These are phyloP conservation scores for Termitomyces sp. DNA, from an alignment of 768 basidiomycete species.

Conservation along the genomic window DNA sequence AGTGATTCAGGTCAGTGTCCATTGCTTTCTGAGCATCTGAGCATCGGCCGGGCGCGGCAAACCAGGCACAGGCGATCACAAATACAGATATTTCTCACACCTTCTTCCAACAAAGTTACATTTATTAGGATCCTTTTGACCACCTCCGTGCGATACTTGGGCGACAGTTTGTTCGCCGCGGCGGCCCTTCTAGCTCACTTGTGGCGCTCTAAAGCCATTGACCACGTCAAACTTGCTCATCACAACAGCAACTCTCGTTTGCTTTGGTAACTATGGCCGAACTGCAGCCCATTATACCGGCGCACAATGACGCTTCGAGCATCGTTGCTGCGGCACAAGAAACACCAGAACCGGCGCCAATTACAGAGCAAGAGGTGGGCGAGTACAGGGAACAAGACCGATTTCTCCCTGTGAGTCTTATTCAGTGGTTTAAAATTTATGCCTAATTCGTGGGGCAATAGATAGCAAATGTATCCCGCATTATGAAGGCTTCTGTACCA, in stretches of 20 bases:
- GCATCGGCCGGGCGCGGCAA: background rate
- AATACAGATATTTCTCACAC: slow-evolving; percentile 4
- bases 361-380: slow-evolving; percentile 90
- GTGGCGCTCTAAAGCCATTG: slow-evolving; percentile 4
- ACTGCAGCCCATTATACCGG: slow-evolving; percentile 37
- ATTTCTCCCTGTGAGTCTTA: slow-evolving; percentile 74
- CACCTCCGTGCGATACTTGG: background rate
- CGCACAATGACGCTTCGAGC: slow-evolving; percentile 32
- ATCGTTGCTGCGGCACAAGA: slow-evolving; percentile 32
- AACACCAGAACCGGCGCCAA: slow-evolving; percentile 55
- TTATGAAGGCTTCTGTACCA: slow-evolving; percentile 93
- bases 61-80: slow-evolving; percentile 1
- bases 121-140: background rate
- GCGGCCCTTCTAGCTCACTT: slow-evolving; percentile 4
- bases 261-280: slow-evolving; percentile 23
- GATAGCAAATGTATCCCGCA: slow-evolving; percentile 98
- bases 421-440: background rate
- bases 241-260: background rate
- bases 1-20: background rate
- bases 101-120: slow-evolving; percentile 1
- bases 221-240: background rate
- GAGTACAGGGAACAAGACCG: slow-evolving; percentile 95
- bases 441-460: slow-evolving; percentile 21
- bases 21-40: background rate
- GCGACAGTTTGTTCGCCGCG: background rate